phyloP scores from a whole-genome alignment of 2,329 filamentous ascomycete species.

The Pseudopithomyces chartarum region DNA sequence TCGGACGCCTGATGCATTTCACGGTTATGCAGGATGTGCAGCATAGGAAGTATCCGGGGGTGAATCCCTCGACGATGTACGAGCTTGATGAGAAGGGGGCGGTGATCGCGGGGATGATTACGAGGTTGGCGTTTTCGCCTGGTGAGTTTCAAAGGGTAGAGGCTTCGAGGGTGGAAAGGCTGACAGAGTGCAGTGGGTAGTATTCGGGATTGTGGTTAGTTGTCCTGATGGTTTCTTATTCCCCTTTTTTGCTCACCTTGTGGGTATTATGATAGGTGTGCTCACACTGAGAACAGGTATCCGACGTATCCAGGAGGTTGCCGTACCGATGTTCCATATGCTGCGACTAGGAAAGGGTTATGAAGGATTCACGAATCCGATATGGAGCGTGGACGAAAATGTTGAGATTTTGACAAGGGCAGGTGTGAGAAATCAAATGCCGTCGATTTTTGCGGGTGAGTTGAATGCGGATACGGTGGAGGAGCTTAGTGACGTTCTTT shows the following conservation, averaged over 20 bases:
- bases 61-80: neutral
- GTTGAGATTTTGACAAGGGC: neutral
- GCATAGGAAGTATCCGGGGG: neutral
- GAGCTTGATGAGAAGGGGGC: neutral
- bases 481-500: neutral
- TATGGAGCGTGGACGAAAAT: neutral
- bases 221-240: no score
- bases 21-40: neutral
- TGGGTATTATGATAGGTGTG: neutral
- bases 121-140: neutral
- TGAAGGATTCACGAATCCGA: neutral
- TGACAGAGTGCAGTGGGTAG: neutral
- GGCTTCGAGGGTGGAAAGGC: no score
- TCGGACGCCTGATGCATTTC: neutral
- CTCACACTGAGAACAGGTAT: neutral
- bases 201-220: neutral
- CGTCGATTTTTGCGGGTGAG: neutral
- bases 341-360: neutral
- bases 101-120: neutral
- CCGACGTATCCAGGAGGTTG: neutral
- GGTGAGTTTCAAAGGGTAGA: no score
- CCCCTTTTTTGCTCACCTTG: no score
- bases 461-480: neutral
- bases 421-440: neutral
- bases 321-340: neutral